These are phyloP conservation scores for Monilinia fructigena DNA, from an alignment of 2,329 filamentous ascomycete genomes.

Conservation along the genomic window DNA sequence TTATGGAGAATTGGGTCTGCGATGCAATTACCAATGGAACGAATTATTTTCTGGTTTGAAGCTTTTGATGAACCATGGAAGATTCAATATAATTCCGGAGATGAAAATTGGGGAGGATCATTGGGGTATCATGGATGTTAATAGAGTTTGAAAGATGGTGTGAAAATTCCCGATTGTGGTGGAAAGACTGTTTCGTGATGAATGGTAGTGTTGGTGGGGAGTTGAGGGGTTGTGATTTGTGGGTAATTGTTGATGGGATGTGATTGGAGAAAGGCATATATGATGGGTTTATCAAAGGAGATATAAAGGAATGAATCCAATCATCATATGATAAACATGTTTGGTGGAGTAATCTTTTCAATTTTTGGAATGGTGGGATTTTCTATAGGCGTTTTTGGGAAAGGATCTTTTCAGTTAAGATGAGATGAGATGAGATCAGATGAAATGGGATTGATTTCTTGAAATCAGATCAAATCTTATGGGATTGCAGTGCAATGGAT, in stretches of 20 bases:
- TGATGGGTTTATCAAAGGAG: neutral
- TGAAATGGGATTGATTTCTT: neutral
- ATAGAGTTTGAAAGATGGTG: conserved; percentile 79
- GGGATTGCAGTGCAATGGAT: neutral
- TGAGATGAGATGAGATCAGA: neutral
- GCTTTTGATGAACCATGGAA: conserved; percentile 99
- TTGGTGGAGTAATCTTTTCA: neutral
- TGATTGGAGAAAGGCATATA: neutral
- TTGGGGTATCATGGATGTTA: conserved; percentile 87
- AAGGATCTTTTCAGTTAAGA: neutral
- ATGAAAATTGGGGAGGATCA: conserved; percentile 88
- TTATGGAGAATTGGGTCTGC: conserved; percentile 85
- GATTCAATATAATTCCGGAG: conserved; percentile 62
- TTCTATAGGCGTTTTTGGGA: neutral
- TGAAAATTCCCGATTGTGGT: conserved; percentile 84
- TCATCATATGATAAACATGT: neutral
- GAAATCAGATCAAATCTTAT: neutral
- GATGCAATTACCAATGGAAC: conserved; percentile 75
- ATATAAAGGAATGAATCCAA: neutral
- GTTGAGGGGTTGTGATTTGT: neutral
- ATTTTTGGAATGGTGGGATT: neutral
- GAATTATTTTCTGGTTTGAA: conserved; percentile 96
- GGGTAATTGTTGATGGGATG: neutral
- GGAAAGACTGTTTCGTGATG: conserved; percentile 52
- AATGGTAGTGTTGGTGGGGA: neutral